Percentiles rank a stretch among this genome's conserved stretches.
Evolutionary conservation across 2,329 filamentous ascomycete genomes (phyloP).

Genomic region (Penicillium sp.): DNA sequence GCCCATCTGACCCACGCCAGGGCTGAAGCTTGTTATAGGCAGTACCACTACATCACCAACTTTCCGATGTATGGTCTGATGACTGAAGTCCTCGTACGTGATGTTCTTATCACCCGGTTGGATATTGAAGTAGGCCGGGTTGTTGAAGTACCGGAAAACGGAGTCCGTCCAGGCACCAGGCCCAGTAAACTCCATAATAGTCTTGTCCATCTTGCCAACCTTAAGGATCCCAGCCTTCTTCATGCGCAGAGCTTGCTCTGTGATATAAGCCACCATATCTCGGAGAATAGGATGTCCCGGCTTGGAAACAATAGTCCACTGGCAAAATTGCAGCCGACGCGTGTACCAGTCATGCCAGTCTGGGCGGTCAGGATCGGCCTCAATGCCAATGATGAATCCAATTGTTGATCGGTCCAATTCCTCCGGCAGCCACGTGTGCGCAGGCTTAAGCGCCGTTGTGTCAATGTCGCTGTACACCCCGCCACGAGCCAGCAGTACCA

Average conservation of each 20-base stretch:
- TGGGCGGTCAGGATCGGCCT: constrained; percentile 88
- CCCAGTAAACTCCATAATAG: constrained; percentile 90
- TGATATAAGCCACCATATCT: constrained; percentile 84
- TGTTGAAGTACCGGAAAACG: constrained; percentile 92
- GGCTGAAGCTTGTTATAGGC: constrained; percentile 96
- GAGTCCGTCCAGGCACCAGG: constrained; percentile 93
- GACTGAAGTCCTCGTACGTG: constrained; percentile 85
- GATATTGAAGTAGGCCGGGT: constrained; percentile 85
- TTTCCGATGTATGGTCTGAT: constrained; percentile 78
- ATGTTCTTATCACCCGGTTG: constrained; percentile 66
- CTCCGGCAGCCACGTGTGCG: constrained; percentile 82
- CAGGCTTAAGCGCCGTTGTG: constrained; percentile 79
- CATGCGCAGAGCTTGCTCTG: constrained; percentile 73
- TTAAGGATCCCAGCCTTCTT: constrained; percentile 69
- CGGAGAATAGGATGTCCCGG: constrained; percentile 89
- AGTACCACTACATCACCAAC: constrained; percentile 91
- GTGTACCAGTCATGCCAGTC: constrained; percentile 98
- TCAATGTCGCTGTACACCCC: constrained; percentile 93
- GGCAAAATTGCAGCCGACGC: constrained; percentile 94
- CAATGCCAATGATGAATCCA: constrained; percentile 89
- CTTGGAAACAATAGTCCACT: constrained; percentile 98
- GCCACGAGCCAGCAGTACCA: constrained; percentile 74
- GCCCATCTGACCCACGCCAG: constrained; percentile 90
- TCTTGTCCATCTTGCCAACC: constrained; percentile 64
- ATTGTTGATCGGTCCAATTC: constrained; percentile 75